phyloP scores from a whole-genome alignment of 352 stramenopile species.

The Phytophthora ohioensis region DNA sequence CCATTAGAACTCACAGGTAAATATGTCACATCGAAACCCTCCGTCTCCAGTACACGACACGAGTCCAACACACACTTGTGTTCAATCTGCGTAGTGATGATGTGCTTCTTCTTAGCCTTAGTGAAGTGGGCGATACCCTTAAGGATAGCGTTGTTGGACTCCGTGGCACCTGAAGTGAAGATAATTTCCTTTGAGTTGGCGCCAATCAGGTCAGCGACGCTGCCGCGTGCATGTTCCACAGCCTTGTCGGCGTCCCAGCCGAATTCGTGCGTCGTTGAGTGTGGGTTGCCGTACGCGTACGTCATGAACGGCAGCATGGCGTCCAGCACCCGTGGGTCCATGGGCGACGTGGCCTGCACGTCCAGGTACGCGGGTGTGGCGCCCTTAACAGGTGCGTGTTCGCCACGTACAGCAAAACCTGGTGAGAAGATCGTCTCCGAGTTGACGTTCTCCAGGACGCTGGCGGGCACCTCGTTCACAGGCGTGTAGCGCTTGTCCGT shows the following conservation, averaged over 20 bases:
- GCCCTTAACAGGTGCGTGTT: slow-evolving; percentile 59
- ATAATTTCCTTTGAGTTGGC: slow-evolving; percentile 99
- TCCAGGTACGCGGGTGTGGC: slow-evolving; percentile 95
- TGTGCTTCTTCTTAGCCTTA: slow-evolving; percentile 97
- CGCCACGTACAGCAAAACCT: slow-evolving; percentile 79
- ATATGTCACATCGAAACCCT: slow-evolving; percentile 99
- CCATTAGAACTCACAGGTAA: slow-evolving; percentile 94
- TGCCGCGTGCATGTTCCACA: slow-evolving; percentile 91
- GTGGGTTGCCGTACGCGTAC: slow-evolving; percentile 97
- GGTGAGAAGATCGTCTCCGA: slow-evolving; percentile 86
- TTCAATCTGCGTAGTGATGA: slow-evolving; percentile 99
- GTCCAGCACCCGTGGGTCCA: slow-evolving; percentile 99
- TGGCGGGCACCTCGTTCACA: slow-evolving; percentile 84
- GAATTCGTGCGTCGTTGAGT: slow-evolving; percentile 98
- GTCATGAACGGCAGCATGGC: slow-evolving; percentile 99
- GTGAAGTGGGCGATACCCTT: slow-evolving; percentile 98
- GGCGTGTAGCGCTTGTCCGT: slow-evolving; percentile 87
- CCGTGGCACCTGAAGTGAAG: slow-evolving; percentile 99
- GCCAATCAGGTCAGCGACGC: slow-evolving; percentile 94
- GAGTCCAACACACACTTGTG: slow-evolving; percentile 99
- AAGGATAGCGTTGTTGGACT: slow-evolving; percentile 99
- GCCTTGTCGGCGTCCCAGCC: slow-evolving; percentile 98
- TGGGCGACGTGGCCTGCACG: slow-evolving; percentile 97
- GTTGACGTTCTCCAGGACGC: slow-evolving; percentile 84
- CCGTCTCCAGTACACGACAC: slow-evolving; percentile 96